These are phyloP conservation scores for Climacium dendroides DNA, from an alignment of 225 moss, liverwort and hornwort species.

Conservation along the genomic window DNA sequence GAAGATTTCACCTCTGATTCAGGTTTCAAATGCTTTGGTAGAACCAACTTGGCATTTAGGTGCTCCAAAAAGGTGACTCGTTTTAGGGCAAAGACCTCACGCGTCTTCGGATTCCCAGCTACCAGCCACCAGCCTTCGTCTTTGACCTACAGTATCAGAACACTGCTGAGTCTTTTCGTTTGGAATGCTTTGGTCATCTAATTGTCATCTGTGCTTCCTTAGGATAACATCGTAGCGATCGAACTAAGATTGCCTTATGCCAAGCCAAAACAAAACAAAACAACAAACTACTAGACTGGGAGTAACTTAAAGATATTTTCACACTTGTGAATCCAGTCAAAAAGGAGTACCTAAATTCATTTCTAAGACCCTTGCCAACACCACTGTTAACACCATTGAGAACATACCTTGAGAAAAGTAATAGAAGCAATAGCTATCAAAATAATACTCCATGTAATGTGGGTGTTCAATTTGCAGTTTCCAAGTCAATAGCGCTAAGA, in stretches of 20 bases:
- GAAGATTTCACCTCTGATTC: conserved; percentile 24
- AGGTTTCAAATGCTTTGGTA: conserved; percentile 48
- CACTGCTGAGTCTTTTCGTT: not conserved
- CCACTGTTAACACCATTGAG: not conserved
- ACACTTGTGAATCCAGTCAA: not conserved
- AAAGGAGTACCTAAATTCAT: no score
- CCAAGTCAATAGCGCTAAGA: not conserved
- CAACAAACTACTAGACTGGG: not conserved
- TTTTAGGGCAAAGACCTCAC: conserved; percentile 79
- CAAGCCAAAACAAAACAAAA: not conserved
- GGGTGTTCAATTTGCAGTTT: not conserved
- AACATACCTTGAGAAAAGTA: not conserved
- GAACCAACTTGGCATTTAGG: conserved; percentile 46
- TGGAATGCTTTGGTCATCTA: not conserved
- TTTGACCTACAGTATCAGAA: conserved; percentile 55
- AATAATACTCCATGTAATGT: not conserved
- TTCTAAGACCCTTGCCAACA: not conserved
- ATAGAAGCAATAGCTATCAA: not conserved
- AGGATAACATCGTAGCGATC: not conserved
- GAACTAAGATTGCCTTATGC: not conserved
- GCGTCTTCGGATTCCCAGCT: conserved; percentile 64
- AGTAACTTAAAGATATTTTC: not conserved
- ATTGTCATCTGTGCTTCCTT: not conserved
- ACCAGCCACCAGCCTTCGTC: conserved; percentile 99
- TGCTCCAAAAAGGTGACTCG: conserved; percentile 76